phyloP scores from a whole-genome alignment of 2,329 filamentous ascomycete genomes.

The Pseudogymnoascus sp. region DNA sequence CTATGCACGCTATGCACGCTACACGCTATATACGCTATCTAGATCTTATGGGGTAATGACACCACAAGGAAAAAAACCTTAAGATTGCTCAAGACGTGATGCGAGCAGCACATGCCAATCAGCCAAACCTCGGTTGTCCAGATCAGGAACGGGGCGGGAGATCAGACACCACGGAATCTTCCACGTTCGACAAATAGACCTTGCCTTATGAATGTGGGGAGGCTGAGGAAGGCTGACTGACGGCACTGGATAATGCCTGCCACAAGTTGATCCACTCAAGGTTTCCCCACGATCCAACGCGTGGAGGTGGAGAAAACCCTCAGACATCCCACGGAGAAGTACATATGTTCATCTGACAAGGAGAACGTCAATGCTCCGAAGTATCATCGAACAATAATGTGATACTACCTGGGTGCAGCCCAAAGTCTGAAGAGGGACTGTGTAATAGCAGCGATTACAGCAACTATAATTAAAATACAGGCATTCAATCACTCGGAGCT shows the following conservation, averaged over 20 bases:
- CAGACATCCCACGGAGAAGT: background rate
- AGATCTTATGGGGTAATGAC: background rate
- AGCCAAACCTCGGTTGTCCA: background rate
- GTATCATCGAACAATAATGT: background rate
- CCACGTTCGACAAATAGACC: background rate
- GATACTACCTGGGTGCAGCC: no score
- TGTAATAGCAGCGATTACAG: no score
- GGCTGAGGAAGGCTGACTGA: background rate
- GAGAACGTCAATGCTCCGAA: background rate
- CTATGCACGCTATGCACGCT: background rate
- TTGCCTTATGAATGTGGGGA: background rate
- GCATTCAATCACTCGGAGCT: no score
- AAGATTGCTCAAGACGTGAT: background rate
- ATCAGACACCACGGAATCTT: background rate
- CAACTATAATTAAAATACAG: no score
- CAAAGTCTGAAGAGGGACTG: no score
- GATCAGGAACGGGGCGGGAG: slow-evolving; percentile 5
- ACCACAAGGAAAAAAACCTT: background rate
- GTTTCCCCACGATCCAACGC: background rate
- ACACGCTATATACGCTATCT: background rate
- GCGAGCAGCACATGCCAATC: background rate
- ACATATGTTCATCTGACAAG: background rate
- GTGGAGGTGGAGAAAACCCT: background rate
- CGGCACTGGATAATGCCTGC: background rate
- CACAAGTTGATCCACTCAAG: background rate